Base-by-base conservation (phyloP, 257 asterid genomes). In the Solanum arcanum region DNA sequence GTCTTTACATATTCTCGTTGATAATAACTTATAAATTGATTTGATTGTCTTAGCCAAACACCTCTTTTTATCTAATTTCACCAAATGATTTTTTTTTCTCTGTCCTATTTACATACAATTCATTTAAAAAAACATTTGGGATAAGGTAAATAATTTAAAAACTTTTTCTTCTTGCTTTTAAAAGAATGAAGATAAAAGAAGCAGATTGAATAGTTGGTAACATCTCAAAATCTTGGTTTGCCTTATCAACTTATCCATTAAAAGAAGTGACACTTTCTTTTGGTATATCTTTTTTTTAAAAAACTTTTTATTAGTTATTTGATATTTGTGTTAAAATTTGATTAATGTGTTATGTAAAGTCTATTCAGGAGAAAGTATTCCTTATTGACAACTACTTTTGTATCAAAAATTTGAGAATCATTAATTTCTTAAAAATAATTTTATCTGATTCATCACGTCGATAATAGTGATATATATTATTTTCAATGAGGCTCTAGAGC, bases 361-460 rank as follows among this genome's bases (percentile, higher is more conserved):
- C 12, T 1, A 8, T 59, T 59, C 2, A 0, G 12, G 2, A 21
- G 66, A 59, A 59, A 20, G 6, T 21, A 12, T 1, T 59, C 12
- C 25, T 59, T 59, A 8, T 20, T 8, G 12, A 59, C 12, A 12
- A 59, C 12, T 59, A 20, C 0, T 59, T 59, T 59, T 56, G 5
- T 1, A 56, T 56, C 0, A 4, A 56, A 56, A 56, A 20, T 56
- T 56, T 56, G 12, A 56, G 0, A 56, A 56, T 20, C 5, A 33
- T 4, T 33, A 33, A 33, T 4, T 33, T 33, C 4, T 3, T 3
- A 20, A 56, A 56, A 59, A 0, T 5, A 59, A 59, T 12, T 59
- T 8, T 1, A 59, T 59, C 2, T 20, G 0, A 0, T 59, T 1
- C 5, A 59, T 1, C 12, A 20, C 0, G 1, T 59, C 12, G 12